Conservation (phyloP, 2,329 filamentous ascomycete genomes). For the Amauroascus niger region DNA sequence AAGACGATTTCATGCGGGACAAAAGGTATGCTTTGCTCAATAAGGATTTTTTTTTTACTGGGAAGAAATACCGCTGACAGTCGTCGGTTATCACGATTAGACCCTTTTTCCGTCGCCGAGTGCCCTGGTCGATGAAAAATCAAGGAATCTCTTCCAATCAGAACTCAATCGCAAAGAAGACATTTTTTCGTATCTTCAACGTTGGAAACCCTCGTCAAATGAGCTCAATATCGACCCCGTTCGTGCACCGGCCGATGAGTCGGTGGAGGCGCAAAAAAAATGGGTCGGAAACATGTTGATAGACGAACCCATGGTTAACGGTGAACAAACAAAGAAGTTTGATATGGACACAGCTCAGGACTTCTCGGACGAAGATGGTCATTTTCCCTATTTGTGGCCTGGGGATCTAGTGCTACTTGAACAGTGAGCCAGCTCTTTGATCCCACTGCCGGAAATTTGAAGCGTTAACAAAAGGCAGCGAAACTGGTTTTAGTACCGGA, state of each 20-base stretch:
- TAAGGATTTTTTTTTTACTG: not conserved
- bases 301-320: conserved; percentile 11
- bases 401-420: conserved; percentile 35
- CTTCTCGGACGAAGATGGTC: conserved; percentile 26
- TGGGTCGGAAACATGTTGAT: conserved; percentile 15
- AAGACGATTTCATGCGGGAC: not conserved
- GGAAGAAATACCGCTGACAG: not conserved
- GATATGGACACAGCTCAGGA: conserved; percentile 9
- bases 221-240: conserved; percentile 13
- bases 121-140: conserved; percentile 13
- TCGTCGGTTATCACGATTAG: not conserved
- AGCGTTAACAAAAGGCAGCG: conserved; percentile 13
- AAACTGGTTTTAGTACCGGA: conserved; percentile 18
- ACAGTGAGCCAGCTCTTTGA: conserved; percentile 21
- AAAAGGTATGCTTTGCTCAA: not conserved
- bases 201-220: conserved; percentile 27
- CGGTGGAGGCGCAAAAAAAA: not conserved
- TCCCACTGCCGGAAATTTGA: conserved; percentile 16
- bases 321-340: conserved; percentile 7
- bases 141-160: conserved; percentile 24
- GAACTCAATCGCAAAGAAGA: conserved; percentile 32
- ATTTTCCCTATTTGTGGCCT: conserved; percentile 28
- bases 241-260: not conserved
- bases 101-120: not conserved
- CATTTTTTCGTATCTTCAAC: conserved; percentile 34